Conservation (phyloP, 176 grass and related monocot genomes). For the Rhynchospora tenuis region DNA sequence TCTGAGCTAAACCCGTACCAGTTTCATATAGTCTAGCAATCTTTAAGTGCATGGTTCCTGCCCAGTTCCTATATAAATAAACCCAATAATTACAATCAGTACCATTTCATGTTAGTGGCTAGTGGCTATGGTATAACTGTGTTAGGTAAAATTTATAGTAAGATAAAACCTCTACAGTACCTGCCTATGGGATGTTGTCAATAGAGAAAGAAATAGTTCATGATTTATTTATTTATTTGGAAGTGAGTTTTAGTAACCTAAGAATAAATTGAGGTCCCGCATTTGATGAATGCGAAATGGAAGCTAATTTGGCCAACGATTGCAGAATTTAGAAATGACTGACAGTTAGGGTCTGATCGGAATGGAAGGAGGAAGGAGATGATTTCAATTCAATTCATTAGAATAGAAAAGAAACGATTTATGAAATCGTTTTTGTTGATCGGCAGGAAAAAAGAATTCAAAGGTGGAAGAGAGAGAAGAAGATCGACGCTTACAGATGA, state of each 20-base stretch:
- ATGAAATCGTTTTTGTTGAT: too few relatives aligned
- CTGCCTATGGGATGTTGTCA: background rate
- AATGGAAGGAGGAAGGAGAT: too few relatives aligned
- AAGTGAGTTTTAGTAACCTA: background rate
- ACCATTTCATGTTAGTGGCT: background rate
- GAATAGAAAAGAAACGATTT: too few relatives aligned
- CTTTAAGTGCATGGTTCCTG: background rate
- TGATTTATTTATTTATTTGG: background rate
- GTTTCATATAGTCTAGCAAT: background rate
- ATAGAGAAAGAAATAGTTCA: background rate
- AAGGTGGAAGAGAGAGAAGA: too few relatives aligned
- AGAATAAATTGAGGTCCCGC: background rate
- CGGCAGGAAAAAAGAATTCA: too few relatives aligned
- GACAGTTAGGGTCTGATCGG: too few relatives aligned
- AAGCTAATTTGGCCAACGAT: background rate
- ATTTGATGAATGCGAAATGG: background rate
- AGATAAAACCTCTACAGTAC: background rate
- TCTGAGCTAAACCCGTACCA: background rate
- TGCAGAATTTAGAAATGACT: background rate
- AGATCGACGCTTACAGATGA: too few relatives aligned
- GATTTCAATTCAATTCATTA: too few relatives aligned
- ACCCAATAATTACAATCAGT: background rate
- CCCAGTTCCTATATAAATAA: background rate
- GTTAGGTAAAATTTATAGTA: background rate
- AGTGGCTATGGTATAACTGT: background rate